Conservation (phyloP, 2,329 filamentous ascomycete genomes). For the Ascomycota sp. region DNA sequence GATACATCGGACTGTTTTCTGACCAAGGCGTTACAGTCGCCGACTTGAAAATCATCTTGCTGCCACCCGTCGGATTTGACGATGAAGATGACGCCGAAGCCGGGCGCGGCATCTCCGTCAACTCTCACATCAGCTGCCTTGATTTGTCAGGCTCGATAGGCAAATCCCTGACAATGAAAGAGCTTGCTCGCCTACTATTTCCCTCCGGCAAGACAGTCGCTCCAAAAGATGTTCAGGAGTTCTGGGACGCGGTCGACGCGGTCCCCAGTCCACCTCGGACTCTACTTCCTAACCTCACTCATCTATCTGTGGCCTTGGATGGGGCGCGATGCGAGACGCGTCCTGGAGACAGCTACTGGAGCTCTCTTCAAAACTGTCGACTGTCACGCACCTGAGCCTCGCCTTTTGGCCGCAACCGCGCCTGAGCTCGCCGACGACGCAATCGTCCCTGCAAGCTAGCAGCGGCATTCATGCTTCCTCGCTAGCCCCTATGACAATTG, state of each 20-base stretch:
- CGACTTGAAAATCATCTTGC: constrained; percentile 29
- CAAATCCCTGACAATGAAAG: constrained; percentile 27
- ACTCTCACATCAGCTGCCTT: constrained; percentile 23
- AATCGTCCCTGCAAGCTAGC: constrained; percentile 19
- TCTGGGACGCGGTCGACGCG: constrained; percentile 27
- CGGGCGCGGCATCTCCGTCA: constrained; percentile 1
- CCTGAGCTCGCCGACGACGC: constrained; percentile 32
- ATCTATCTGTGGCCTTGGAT: constrained; percentile 34
- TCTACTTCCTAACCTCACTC: constrained; percentile 36
- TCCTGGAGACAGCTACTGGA: constrained; percentile 39
- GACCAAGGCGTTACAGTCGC: constrained; percentile 24
- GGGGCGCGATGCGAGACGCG: constrained; percentile 11
- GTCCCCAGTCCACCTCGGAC: constrained; percentile 12
- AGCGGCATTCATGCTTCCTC: neutral
- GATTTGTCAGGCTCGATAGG: constrained; percentile 34
- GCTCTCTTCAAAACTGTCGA: constrained; percentile 29
- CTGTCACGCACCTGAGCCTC: constrained; percentile 38
- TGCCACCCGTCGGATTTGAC: constrained; percentile 11
- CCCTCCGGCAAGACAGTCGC: constrained; percentile 8
- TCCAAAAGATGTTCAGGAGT: constrained; percentile 21
- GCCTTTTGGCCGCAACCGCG: constrained; percentile 41
- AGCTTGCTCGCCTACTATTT: constrained; percentile 30
- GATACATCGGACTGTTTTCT: constrained; percentile 24
- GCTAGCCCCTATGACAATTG: constrained; percentile 27
- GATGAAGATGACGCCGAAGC: constrained; percentile 7